Evolutionary conservation across 2,329 filamentous ascomycete genomes (phyloP), one percentile per base, ranked within the genome.

Genomic region (Aspergillus versicolor): DNA sequence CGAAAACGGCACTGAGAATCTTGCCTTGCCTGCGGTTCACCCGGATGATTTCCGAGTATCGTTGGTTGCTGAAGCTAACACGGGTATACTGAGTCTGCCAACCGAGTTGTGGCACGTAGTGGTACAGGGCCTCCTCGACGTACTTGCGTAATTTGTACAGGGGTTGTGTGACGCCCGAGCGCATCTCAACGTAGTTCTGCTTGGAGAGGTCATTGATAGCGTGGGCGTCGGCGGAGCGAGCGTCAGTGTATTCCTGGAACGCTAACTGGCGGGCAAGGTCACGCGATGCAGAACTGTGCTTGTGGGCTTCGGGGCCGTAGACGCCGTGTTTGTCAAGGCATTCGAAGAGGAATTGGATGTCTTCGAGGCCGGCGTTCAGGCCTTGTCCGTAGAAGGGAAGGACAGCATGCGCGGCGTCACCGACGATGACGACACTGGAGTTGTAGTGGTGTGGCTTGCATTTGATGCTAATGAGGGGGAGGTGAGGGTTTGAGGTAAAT

Each of bases 331-430:
- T 83, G 74, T 97, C 92, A 1, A 97, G 80, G 43, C 89, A 81
- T 0, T 87, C 85, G 74, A 96, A 99, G 1, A 99, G 83, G 5
- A 96, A 87, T 7, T 89, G 87, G 12, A 99, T 92, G 67, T 97
- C 93, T 77, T 99, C 94, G 42, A 99, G 84, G 0, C 94, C 94
- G 0, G 94, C 90, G 69, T 99, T 99, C 87, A 99, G 95, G 38
- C 94, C 94, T 73, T 99, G 94, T 0, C 94, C 94, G 73, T 97
- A 99, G 75, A 99, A 99, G 0, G 94, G 94, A 0, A 99, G 92
- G 88, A 99, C 97, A 56, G 95, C 94, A 72, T 99, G 94, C 0
- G 94, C 92, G 7, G 94, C 92, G 71, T 99, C 94, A 57, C 94
- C 94, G 37, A 99, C 72, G 48, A 99, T 91, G 58, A 96, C 91